These are phyloP conservation scores for Diaporthe citrichinensis DNA, from an alignment of 2,329 filamentous ascomycete species.

Conservation along the genomic window DNA sequence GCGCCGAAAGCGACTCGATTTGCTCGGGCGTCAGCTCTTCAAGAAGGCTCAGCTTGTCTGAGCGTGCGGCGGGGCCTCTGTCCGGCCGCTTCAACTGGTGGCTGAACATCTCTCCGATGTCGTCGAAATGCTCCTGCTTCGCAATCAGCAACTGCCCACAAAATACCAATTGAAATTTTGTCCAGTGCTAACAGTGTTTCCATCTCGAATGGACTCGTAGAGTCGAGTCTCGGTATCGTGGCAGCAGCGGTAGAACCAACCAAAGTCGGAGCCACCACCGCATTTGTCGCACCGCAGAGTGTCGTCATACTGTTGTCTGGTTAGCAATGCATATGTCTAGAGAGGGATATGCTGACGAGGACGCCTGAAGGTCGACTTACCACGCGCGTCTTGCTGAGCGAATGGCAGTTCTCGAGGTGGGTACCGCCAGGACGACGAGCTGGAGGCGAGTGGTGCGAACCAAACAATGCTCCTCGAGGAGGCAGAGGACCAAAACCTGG, in stretches of 20 bases:
- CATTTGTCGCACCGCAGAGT: conserved; percentile 72
- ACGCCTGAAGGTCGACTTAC: conserved; percentile 10
- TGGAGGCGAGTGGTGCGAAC: not conserved
- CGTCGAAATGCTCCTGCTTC: conserved; percentile 50
- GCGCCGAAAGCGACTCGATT: conserved; percentile 60
- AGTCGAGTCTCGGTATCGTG: conserved; percentile 69
- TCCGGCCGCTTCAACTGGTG: conserved; percentile 53
- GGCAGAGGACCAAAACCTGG: conserved; percentile 10
- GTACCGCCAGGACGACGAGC: not conserved
- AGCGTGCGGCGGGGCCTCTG: conserved; percentile 57
- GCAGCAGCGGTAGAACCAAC: conserved; percentile 82
- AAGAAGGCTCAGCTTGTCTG: conserved; percentile 61
- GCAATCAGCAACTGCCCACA: conserved; percentile 45
- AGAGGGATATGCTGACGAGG: not conserved
- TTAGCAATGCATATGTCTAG: conserved; percentile 58
- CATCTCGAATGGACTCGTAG: conserved; percentile 50
- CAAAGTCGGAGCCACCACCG: conserved; percentile 66
- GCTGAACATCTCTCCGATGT: conserved; percentile 52
- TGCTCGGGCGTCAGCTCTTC: conserved; percentile 59
- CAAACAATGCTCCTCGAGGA: not conserved
- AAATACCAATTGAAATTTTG: conserved; percentile 35
- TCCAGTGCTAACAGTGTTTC: conserved; percentile 36
- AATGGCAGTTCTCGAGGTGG: conserved; percentile 36
- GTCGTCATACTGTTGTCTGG: conserved; percentile 74
- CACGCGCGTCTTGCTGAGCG: conserved; percentile 39